Evolutionary conservation across 1,284 basidiomycete species (phyloP).

Genomic region (Rhodotorula sp.): DNA sequence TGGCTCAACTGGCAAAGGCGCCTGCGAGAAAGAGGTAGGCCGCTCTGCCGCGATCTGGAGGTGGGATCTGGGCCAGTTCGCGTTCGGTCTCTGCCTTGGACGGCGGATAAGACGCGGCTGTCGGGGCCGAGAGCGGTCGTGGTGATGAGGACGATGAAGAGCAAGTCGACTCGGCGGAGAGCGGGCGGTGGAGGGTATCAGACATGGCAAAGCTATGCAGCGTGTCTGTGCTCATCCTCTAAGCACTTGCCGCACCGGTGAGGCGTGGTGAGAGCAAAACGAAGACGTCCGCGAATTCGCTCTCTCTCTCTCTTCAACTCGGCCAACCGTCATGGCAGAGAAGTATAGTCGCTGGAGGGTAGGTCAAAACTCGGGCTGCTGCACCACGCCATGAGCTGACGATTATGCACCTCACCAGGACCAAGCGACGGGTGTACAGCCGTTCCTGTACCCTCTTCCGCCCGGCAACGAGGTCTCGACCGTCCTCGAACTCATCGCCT

Average conservation of each 20-base stretch:
- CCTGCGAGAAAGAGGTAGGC: slow-evolving; percentile 46
- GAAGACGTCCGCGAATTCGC: background rate
- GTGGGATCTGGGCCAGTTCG: background rate
- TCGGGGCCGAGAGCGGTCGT: background rate
- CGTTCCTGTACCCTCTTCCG: slow-evolving; percentile 35
- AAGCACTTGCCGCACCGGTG: background rate
- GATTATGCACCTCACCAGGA: slow-evolving; percentile 4
- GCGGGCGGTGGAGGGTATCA: background rate
- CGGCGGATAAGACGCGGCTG: slow-evolving; percentile 3
- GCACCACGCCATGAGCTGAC: background rate
- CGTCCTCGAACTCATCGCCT: background rate
- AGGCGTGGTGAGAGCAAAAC: background rate
- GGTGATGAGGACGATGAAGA: background rate
- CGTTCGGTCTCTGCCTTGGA: background rate
- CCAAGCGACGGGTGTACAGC: slow-evolving; percentile 31
- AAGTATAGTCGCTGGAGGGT: slow-evolving; percentile 7
- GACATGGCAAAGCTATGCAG: background rate
- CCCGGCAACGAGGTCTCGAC: slow-evolving; percentile 8
- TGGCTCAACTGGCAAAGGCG: slow-evolving; percentile 44
- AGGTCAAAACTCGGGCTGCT: background rate
- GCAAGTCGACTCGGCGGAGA: background rate
- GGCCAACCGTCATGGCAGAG: slow-evolving; percentile 1
- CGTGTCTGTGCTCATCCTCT: background rate
- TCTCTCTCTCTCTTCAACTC: background rate
- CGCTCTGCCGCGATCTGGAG: slow-evolving; percentile 10